Evolutionary conservation across 306 rosid genomes (phyloP), one percentile per base, ranked within the genome.

Genomic region (Purshia tridentata): DNA sequence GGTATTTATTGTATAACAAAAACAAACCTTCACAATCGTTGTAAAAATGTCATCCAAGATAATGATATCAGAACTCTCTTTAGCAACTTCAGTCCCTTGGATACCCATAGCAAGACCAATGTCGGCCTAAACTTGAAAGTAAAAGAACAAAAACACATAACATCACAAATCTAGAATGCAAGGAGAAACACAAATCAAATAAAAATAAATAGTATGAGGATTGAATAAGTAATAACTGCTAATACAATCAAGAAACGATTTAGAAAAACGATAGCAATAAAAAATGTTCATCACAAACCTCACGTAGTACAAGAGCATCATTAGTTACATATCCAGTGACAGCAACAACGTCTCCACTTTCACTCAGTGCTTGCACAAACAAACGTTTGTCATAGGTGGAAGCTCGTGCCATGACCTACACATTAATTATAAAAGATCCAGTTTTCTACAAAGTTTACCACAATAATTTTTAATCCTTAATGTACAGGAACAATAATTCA

Each of bases 261-360:
- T 23, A 23, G 29, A 23, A 23, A 47, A 20, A 49, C 20, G 19
- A 20, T 14, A 64, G 51, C 15, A n/a, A 41, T 4, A n/a, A 9
- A 74, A 37, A 47, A 15, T 67, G 23, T 13, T 55, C 8, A 22
- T 55, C 8, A 22, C 74, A 52, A 75, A 92, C 98, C 98, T 92
- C 97, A 55, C 87, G 97, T 14, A 92, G 76, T 48, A 97, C 98
- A 16, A 95, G 97, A 77, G 98, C 97, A 83, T 92, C 98, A 67
- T 92, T 90, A 20, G 98, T 90, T 77, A 96, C 98, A 80, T 92
- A 95, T 74, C 98, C 98, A 68, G 97, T 92, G 50, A 92, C 98
- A 54, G 98, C 98, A 78, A 92, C 97, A 70, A 92, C 88, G 49
- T 86, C 91, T 57, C 87, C 88, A 64, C 70, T 86, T 78, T 80